A percentile compares a stretch with the other conserved stretches of the same genome.
Evolutionary conservation across 192 early-diverging fungal genomes (phyloP).

Genomic region (Dissophora ornata): DNA sequence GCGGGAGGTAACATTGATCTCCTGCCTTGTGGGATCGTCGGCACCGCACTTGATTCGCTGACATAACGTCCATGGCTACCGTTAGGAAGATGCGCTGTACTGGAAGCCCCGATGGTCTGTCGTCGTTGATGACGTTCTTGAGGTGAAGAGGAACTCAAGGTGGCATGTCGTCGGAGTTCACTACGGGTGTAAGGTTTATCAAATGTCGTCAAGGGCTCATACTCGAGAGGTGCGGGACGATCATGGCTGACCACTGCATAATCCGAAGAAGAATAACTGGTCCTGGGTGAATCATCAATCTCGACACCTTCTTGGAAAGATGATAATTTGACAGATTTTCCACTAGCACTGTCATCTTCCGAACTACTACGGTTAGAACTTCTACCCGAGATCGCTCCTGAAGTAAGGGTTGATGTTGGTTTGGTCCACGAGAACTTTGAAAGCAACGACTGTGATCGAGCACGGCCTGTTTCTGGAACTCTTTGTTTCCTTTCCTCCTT

Average conservation of each 20-base stretch:
- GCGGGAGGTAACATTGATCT: too few species aligned
- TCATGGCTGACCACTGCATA: slow-evolving; percentile 15
- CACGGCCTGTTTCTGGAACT: slow-evolving; percentile 6
- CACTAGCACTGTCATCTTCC: slow-evolving; percentile 32
- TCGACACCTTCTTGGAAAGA: slow-evolving; percentile 44
- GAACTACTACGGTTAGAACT: slow-evolving; percentile 38
- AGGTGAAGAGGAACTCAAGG: slow-evolving; percentile 1
- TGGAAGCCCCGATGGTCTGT: slow-evolving; percentile 34
- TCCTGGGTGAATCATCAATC: slow-evolving; percentile 37
- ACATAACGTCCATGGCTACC: slow-evolving; percentile 37
- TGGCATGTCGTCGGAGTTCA: slow-evolving; percentile 34
- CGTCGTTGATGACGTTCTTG: slow-evolving; percentile 34
- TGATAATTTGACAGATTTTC: slow-evolving; percentile 4
- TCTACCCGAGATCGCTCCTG: background rate
- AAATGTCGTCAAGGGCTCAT: slow-evolving; percentile 45
- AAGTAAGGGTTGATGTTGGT: background rate
- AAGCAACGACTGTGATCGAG: slow-evolving; percentile 37
- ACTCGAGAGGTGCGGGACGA: slow-evolving; percentile 9
- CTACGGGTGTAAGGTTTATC: slow-evolving; percentile 35
- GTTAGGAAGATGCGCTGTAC: background rate
- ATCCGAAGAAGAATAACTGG: slow-evolving; percentile 38
- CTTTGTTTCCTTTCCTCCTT: slow-evolving; percentile 9
- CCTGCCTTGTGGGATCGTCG: background rate
- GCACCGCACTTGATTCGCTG: slow-evolving; percentile 25
- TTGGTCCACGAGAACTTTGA: slow-evolving; percentile 15